phyloP scores from a whole-genome alignment of 2,329 filamentous ascomycete genomes.

The Aureobasidium namibiae region DNA sequence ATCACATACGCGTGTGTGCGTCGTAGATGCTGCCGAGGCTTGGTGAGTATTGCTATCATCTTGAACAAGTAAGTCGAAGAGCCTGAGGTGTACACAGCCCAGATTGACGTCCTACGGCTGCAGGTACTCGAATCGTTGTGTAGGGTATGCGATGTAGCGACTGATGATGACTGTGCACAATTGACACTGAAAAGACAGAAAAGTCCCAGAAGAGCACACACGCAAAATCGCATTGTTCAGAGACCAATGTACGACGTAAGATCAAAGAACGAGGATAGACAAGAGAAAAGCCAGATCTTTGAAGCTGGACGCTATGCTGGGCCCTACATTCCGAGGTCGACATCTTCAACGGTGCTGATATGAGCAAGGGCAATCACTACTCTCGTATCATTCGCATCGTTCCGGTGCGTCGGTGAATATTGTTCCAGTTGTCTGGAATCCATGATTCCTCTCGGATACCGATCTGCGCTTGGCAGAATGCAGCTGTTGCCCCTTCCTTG shows the following conservation, averaged over 20 bases:
- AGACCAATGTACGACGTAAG: background rate
- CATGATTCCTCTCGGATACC: no score
- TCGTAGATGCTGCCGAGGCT: background rate
- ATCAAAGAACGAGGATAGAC: no score
- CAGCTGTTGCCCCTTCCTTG: no score
- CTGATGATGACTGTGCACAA: background rate
- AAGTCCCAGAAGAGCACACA: background rate
- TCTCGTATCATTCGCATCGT: background rate
- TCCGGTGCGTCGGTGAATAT: background rate
- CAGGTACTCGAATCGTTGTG: background rate
- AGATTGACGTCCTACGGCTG: background rate
- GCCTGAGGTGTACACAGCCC: background rate
- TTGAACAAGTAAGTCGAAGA: background rate
- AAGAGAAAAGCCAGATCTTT: no score
- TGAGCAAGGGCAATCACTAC: background rate
- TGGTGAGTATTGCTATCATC: background rate
- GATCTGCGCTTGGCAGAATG: no score
- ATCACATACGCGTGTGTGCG: background rate
- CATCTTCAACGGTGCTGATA: background rate
- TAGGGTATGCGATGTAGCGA: background rate
- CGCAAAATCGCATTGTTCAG: background rate
- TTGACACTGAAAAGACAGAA: background rate
- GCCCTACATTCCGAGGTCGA: background rate
- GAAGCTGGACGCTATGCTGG: no score
- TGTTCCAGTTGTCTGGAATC: background rate